These are phyloP conservation scores for Aspergillus homomorphus DNA, from an alignment of 495 filamentous ascomycete species.

Conservation along the genomic window DNA sequence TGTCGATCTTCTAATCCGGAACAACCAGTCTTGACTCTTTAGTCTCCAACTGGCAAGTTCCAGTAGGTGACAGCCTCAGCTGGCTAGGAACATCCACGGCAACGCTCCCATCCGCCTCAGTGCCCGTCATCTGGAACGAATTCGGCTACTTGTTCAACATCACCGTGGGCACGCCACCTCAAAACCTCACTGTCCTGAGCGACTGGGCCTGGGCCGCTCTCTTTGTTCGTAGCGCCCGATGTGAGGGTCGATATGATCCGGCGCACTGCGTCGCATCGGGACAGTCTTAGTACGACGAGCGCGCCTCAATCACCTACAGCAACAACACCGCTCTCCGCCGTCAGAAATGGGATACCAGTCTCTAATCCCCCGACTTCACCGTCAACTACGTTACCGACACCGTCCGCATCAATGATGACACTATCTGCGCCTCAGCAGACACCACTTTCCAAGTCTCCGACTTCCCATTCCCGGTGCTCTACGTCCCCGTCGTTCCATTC, in stretches of 20 bases:
- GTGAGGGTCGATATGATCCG: neutral
- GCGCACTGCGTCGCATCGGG: neutral
- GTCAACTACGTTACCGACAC: constrained; percentile 1
- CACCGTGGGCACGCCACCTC: neutral
- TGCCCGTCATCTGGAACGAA: neutral
- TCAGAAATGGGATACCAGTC: neutral
- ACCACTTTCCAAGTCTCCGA: constrained; percentile 1
- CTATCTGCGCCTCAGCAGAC: neutral
- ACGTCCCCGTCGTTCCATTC: neutral
- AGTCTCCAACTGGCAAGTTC: too few species aligned
- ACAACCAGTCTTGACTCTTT: too few species aligned
- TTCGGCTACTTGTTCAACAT: constrained; percentile 3
- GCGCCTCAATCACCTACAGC: neutral
- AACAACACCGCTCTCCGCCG: neutral
- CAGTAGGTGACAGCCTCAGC: neutral
- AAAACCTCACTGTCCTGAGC: neutral
- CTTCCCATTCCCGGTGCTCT: neutral
- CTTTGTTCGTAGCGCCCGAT: neutral
- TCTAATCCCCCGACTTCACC: neutral
- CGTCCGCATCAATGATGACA: neutral
- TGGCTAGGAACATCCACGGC: neutral
- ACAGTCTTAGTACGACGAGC: neutral
- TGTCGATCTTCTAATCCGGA: too few species aligned
- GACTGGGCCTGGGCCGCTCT: neutral
- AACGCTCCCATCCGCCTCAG: neutral